phyloP scores from a whole-genome alignment of 495 filamentous ascomycete genomes.

The Achaetomiella virescens region DNA sequence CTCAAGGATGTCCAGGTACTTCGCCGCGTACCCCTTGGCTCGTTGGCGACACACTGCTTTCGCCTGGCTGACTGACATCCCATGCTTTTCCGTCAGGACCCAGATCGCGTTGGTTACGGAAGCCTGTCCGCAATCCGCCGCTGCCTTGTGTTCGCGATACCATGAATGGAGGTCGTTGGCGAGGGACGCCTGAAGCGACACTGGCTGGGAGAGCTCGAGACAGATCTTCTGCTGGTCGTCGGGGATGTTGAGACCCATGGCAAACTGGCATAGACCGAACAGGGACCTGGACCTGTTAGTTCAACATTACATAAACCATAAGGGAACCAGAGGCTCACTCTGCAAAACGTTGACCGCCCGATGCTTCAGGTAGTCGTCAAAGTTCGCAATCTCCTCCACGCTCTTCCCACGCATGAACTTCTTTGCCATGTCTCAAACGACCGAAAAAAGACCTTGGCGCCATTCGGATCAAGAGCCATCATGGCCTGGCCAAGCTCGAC shows the following conservation, averaged over 20 bases:
- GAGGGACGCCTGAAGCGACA: neutral
- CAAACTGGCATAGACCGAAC: neutral
- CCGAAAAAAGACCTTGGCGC: neutral
- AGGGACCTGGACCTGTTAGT: neutral
- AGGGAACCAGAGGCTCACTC: neutral
- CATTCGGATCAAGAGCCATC: neutral
- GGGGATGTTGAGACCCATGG: neutral
- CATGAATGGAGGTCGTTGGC: constrained; percentile 7
- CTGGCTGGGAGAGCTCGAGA: neutral
- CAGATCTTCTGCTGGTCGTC: neutral
- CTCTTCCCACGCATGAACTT: neutral
- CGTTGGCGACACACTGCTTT: neutral
- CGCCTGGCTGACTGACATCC: neutral
- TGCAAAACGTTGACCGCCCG: neutral
- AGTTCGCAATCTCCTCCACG: neutral
- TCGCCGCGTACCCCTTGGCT: neutral
- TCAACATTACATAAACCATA: neutral
- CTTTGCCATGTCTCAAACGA: neutral
- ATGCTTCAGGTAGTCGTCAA: constrained; percentile 11
- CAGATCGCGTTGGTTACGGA: neutral
- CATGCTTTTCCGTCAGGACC: constrained; percentile 1
- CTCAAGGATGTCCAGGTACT: neutral
- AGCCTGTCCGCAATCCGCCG: neutral
- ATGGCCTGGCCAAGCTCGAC: neutral
- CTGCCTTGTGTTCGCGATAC: neutral